Evolutionary conservation across 2,329 filamentous ascomycete genomes (phyloP), one percentile per base, ranked within the genome.

Genomic region (Fusarium guadeloupense): DNA sequence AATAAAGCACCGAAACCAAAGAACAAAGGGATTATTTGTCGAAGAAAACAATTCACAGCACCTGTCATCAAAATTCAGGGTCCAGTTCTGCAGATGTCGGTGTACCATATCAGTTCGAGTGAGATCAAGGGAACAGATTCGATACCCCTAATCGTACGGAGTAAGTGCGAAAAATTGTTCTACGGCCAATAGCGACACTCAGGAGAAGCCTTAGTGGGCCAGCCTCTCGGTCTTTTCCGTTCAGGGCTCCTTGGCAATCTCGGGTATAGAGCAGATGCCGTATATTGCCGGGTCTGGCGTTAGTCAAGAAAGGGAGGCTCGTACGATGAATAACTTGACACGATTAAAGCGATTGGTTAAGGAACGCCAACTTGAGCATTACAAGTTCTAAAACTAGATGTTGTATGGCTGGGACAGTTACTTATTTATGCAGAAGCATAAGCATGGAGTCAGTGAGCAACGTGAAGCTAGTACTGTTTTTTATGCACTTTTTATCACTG

Each of bases 81-180:
- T 53, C 19, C 20, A 20, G 35, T 21, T 13, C 21, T 35, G 26
- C 41, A 26, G 54, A 34, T 59, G 54, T 59, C 58, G 16, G 42
- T 54, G 35, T 19, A 37, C 40, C n/a, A 25, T 59, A 46, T 34
- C 46, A 30, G 28, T 30, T n/a, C 37, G 55, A 59, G 54, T 21
- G 16, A 39, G 34, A 57, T 50, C 21, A 28, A 10, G 33, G 41
- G 54, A 21, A 30, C 31, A 57, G 30, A 30, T 30, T 30, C 28
- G 41, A 46, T 35, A 46, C 54, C 55, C 55, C 55, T 59, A 59
- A 59, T 21, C 25, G n/a, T n/a, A n/a, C n/a, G 23, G 35, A 48
- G 17, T 33, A 30, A 21, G 10, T 9, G 10, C 8, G 10, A 25
- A 25, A 34, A 28, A 20, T 9, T 8, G 14, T 2, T 37, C 13